These are phyloP conservation scores for Capronia epimyces DNA, from an alignment of 2,329 filamentous ascomycete genomes.

Conservation along the genomic window DNA sequence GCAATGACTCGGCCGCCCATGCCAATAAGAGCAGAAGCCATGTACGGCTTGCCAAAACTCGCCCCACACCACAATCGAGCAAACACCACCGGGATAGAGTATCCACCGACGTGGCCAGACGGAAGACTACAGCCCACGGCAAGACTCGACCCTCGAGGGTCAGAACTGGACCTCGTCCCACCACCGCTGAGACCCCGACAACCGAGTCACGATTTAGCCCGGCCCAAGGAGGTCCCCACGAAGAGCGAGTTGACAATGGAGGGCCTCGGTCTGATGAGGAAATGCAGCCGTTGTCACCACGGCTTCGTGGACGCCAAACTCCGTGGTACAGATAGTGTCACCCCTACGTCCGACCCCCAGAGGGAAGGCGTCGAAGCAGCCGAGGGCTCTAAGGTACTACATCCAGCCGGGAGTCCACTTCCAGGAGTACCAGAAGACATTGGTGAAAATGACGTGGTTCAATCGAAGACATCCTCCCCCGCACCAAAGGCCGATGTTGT, in stretches of 20 bases:
- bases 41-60: conserved; percentile 18
- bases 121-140: background rate
- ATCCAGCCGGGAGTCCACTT: conserved; percentile 14
- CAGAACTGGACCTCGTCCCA: conserved; percentile 8
- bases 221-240: background rate
- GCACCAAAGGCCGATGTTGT: background rate
- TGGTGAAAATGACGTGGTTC: background rate
- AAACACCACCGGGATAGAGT: background rate
- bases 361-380: conserved; percentile 7
- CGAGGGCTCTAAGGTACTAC: conserved; percentile 7
- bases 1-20: conserved; percentile 13
- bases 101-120: background rate
- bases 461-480: background rate
- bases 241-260: conserved; percentile 6
- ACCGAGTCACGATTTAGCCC: background rate
- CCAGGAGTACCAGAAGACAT: conserved; percentile 14
- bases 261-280: conserved; percentile 21
- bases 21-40: conserved; percentile 15
- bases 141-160: background rate
- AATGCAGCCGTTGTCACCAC: conserved; percentile 25
- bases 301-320: conserved; percentile 23
- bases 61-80: conserved; percentile 1
- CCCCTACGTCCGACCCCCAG: conserved; percentile 18
- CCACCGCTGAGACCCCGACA: conserved; percentile 9
- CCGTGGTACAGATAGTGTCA: conserved; percentile 21